A percentile compares a stretch with the other conserved stretches of the same genome.
These are phyloP conservation scores for Ceratobasidium sp. DNA, from an alignment of 1,284 basidiomycete genomes.

Conservation along the genomic window DNA sequence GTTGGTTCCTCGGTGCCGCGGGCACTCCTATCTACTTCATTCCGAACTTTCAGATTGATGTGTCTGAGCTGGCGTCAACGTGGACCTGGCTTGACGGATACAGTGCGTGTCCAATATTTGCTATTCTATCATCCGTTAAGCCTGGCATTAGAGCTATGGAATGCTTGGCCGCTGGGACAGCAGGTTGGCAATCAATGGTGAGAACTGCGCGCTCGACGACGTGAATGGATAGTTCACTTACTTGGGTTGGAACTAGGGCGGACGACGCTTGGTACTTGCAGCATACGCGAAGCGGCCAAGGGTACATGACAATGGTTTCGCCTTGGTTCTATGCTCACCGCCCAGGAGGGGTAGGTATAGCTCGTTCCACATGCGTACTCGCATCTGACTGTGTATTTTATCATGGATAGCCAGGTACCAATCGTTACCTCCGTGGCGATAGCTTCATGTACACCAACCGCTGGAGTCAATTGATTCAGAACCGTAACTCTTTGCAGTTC, in stretches of 20 bases:
- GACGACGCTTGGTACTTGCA: conserved; percentile 54
- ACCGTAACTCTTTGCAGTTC: conserved; percentile 57
- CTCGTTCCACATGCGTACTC: background rate
- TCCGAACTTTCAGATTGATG: conserved; percentile 57
- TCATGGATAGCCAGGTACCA: conserved; percentile 51
- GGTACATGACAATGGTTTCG: conserved; percentile 61
- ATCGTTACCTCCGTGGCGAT: conserved; percentile 62
- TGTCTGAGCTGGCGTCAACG: conserved; percentile 53
- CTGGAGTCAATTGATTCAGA: conserved; percentile 59
- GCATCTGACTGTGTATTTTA: conserved; percentile 48
- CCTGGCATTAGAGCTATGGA: conserved; percentile 49
- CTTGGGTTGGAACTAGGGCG: conserved; percentile 22
- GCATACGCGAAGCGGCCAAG: conserved; percentile 55
- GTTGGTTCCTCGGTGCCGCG: conserved; percentile 21
- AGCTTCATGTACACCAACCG: conserved; percentile 60
- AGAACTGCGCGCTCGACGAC: conserved; percentile 58
- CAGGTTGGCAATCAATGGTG: conserved; percentile 55
- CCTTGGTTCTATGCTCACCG: conserved; percentile 62
- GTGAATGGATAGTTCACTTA: conserved; percentile 55
- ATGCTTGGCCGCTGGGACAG: conserved; percentile 53
- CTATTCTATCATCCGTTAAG: conserved; percentile 48
- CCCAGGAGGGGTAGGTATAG: conserved; percentile 50
- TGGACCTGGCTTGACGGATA: conserved; percentile 59
- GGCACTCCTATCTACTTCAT: conserved; percentile 54
- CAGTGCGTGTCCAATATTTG: background rate